A percentile compares a stretch with the other conserved stretches of the same genome.
These are phyloP conservation scores for Aspergillus aculeatus DNA, from an alignment of 2,329 filamentous ascomycete species.

Conservation along the genomic window DNA sequence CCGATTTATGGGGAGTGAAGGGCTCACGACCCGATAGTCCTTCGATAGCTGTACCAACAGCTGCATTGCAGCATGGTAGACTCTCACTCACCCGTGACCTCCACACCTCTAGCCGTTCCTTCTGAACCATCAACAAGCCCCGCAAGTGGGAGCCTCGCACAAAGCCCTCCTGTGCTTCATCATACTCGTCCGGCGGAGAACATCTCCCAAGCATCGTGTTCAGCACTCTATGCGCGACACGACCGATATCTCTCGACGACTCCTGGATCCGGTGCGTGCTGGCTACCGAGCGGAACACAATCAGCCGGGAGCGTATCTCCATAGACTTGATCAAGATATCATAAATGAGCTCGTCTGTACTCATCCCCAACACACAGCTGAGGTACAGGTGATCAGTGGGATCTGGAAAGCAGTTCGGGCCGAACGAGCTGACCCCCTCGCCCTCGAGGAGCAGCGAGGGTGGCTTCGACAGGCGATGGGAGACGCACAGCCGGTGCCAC, in stretches of 20 bases:
- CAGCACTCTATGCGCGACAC: conserved; percentile 7
- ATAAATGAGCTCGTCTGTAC: conserved; percentile 21
- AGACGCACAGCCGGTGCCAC: conserved; percentile 23
- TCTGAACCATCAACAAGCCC: conserved; percentile 16
- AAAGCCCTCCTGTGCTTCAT: conserved; percentile 13
- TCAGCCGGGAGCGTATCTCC: conserved; percentile 17
- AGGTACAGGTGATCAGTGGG: conserved; percentile 17
- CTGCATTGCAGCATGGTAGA: too few relatives aligned
- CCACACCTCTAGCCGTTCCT: conserved; percentile 18
- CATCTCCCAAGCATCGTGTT: conserved; percentile 8
- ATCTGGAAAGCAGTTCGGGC: conserved; percentile 11
- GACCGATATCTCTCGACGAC: conserved; percentile 3
- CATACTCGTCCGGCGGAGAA: conserved; percentile 5
- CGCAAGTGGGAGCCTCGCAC: conserved; percentile 16
- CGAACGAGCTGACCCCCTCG: conserved; percentile 11
- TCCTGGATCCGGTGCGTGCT: conserved; percentile 2
- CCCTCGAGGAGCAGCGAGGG: conserved; percentile 20
- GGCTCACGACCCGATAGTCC: too few relatives aligned
- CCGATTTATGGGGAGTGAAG: not conserved
- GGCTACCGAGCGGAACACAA: conserved; percentile 19
- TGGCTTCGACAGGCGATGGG: conserved; percentile 18
- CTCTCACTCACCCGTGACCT: conserved; percentile 6
- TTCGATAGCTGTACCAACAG: too few relatives aligned
- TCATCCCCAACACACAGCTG: conserved; percentile 18
- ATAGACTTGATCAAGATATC: conserved; percentile 24